Percentiles rank a stretch among this genome's conserved stretches.
Evolutionary conservation across 2,329 filamentous ascomycete genomes (phyloP).

Genomic region (Colletotrichum lindemuthianum): DNA sequence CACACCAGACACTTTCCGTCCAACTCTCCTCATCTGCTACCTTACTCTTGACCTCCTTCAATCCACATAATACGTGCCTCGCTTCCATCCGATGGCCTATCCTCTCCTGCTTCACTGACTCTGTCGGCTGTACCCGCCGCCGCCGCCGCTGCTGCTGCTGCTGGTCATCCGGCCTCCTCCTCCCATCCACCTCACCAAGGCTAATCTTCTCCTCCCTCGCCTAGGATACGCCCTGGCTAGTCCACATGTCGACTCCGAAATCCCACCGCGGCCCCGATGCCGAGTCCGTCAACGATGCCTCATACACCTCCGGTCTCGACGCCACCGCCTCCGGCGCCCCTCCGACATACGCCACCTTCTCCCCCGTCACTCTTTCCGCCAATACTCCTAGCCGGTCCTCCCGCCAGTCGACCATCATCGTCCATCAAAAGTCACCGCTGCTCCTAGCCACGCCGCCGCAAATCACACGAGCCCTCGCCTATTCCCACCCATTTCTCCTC

Average conservation of each 20-base stretch:
- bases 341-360: constrained; percentile 90
- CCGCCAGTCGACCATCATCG: constrained; percentile 89
- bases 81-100: not conserved
- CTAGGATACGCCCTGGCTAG: constrained; percentile 61
- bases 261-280: constrained; percentile 48
- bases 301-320: constrained; percentile 46
- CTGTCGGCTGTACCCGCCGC: constrained; percentile 3
- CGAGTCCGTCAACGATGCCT: constrained; percentile 44
- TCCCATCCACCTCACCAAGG: not conserved
- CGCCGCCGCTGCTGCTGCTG: constrained; percentile 4
- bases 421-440: constrained; percentile 95
- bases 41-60: not conserved
- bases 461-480: constrained; percentile 91
- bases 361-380: constrained; percentile 80
- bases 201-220: constrained; percentile 37
- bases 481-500: constrained; percentile 93
- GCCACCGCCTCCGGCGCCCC: constrained; percentile 54
- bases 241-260: constrained; percentile 61
- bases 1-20: not conserved
- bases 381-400: constrained; percentile 68
- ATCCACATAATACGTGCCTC: not conserved
- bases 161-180: not conserved
- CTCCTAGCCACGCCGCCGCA: constrained; percentile 93
- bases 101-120: constrained; percentile 8
- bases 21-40: not conserved